phyloP scores from a whole-genome alignment of 208 protist genomes.

The Acanthamoeba culbertsoni region DNA sequence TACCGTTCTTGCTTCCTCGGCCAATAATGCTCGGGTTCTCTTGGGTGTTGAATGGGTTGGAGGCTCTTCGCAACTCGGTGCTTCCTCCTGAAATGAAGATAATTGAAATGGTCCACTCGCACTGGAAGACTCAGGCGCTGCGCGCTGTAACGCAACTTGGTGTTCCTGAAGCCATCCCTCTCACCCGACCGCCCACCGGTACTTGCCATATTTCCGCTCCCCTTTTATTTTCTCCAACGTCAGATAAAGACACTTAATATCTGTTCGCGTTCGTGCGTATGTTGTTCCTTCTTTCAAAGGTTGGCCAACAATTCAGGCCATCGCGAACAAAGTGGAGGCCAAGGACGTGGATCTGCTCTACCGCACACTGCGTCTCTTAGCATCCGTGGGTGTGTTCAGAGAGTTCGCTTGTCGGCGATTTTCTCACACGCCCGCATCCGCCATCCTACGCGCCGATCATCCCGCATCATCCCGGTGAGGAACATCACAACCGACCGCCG shows the following conservation, averaged over 20 bases:
- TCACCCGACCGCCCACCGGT: background rate
- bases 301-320: background rate
- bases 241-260: background rate
- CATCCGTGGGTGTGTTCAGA: slow-evolving; percentile 37
- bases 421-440: background rate
- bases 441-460: slow-evolving; percentile 9
- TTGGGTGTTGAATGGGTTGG: background rate
- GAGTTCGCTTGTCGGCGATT: slow-evolving; percentile 15
- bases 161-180: slow-evolving; percentile 41
- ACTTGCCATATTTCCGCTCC: background rate
- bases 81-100: slow-evolving; percentile 43
- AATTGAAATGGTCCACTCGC: background rate
- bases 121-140: slow-evolving; percentile 30
- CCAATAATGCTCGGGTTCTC: background rate
- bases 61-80: background rate
- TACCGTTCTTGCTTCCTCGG: background rate
- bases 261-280: background rate
- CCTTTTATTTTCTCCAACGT: background rate
- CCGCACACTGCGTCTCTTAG: background rate
- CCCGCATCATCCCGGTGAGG: background rate
- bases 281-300: background rate
- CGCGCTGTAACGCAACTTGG: background rate
- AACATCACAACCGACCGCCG: background rate
- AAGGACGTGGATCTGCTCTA: slow-evolving; percentile 43
- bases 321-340: background rate